Conservation (phyloP, 257 asterid species). For the Plectranthus barbatus region DNA sequence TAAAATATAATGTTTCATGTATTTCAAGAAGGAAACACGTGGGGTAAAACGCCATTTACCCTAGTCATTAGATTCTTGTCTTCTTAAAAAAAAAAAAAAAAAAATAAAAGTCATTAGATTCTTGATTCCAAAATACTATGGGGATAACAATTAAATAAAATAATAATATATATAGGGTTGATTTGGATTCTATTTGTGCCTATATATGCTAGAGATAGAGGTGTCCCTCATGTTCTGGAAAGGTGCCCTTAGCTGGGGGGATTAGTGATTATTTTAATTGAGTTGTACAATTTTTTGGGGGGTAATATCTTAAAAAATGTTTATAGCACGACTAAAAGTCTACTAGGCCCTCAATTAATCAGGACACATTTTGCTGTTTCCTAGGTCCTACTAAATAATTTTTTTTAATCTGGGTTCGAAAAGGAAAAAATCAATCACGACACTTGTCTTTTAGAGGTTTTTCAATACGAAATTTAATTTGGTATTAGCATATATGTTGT, state of each 20-base stretch:
- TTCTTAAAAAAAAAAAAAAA: too few species aligned
- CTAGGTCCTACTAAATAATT: background rate
- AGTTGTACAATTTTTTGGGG: background rate
- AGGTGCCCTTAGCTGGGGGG: background rate
- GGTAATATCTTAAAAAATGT: background rate
- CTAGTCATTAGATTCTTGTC: conserved; percentile 8
- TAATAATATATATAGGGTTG: background rate
- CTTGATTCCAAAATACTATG: conserved; percentile 3
- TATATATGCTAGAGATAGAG: background rate
- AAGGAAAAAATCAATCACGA: too few species aligned
- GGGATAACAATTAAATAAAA: background rate
- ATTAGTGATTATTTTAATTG: background rate
- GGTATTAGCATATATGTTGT: too few species aligned
- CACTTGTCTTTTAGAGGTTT: too few species aligned
- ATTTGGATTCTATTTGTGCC: conserved; percentile 9
- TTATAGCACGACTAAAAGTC: background rate
- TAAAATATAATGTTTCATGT: background rate
- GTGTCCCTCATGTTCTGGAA: conserved; percentile 12
- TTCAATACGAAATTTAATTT: too few species aligned
- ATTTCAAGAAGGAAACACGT: background rate
- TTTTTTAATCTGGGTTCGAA: too few species aligned
- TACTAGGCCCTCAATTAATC: background rate
- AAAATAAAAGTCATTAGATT: conserved; percentile 6
- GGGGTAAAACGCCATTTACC: background rate
- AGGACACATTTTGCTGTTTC: background rate